Base-by-base conservation (phyloP, 73 alveolate species). In the Strombidium stylifer region DNA sequence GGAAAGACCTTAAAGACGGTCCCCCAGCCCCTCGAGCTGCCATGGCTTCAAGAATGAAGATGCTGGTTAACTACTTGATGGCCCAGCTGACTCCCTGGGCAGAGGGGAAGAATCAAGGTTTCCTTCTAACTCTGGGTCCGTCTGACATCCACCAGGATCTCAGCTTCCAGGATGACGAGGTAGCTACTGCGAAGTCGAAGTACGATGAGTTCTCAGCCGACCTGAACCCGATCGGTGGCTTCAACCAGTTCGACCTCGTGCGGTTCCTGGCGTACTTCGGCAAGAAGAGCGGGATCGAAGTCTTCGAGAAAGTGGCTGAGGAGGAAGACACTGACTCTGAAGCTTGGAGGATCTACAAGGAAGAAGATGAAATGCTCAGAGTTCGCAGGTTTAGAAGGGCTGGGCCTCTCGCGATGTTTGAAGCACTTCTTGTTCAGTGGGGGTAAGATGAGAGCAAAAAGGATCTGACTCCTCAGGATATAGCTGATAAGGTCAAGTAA, bases 131-230 rank as follows among this genome's bases (percentile, higher is more conserved):
- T 0, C 69, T 87, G 14, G 98, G 94, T 0, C 67, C 94, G 0
- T 69, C 95, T 15, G 92, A 94, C 67, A 81, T 94, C 58, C 96
- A 86, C 50, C 98, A 94, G 78, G 94, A 93, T 23, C 71, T 94
- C 26, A 88, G 98, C 34, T 98, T 98, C 0, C 89, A 90, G 58
- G n/a, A n/a, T n/a, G n/a, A n/a, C n/a, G n/a, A n/a, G n/a, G n/a
- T n/a, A n/a, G n/a, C n/a, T n/a, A n/a, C n/a, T n/a, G n/a, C n/a
- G n/a, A 69, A 87, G 80, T 91, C 99, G 14, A 94, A 94, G 65
- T 94, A 94, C 59, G 99, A 94, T 73, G 88, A 97, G 76, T 75
- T 94, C 24, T 59, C 95, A 4, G 99, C 97, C 0, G 99, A 94
- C 49, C 30, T 94, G 7, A 94, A 94, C 66, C 98, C 97, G 18